phyloP scores from a whole-genome alignment of 2,329 filamentous ascomycete genomes.

The Pestalotiopsis sp. region DNA sequence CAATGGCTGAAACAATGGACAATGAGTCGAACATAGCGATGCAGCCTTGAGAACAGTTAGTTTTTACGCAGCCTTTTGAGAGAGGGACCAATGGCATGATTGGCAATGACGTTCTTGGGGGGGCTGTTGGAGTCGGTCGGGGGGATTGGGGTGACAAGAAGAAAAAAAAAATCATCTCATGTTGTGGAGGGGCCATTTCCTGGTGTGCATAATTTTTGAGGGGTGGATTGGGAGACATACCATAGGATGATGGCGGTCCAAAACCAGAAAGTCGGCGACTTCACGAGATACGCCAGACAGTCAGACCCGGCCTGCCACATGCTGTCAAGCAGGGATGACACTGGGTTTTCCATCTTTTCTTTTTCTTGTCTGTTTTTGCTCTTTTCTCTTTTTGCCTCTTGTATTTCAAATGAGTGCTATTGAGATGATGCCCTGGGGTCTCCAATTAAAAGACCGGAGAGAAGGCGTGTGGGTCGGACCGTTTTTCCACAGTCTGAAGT shows the following conservation, averaged over 20 bases:
- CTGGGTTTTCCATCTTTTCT: constrained; percentile 4
- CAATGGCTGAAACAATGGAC: constrained; percentile 87
- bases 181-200: background rate
- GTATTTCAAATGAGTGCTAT: background rate
- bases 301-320: background rate
- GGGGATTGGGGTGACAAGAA: background rate
- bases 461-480: background rate
- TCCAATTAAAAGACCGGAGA: background rate
- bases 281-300: background rate
- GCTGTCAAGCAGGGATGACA: background rate
- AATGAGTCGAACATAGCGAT: constrained; percentile 84
- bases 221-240: background rate
- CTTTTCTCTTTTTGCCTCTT: background rate
- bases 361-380: background rate
- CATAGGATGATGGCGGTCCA: constrained; percentile 1
- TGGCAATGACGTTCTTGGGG: background rate
- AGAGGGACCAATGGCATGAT: background rate
- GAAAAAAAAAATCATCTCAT: background rate
- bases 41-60: constrained; percentile 61
- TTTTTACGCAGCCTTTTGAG: background rate
- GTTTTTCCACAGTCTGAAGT: background rate
- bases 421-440: background rate
- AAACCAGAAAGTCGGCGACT: constrained; percentile 4
- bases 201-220: background rate
- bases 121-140: background rate